Evolutionary conservation across 1,139 yeast genomes (phyloP).

Genomic region (Hyphopichia pseudoburtonii): DNA sequence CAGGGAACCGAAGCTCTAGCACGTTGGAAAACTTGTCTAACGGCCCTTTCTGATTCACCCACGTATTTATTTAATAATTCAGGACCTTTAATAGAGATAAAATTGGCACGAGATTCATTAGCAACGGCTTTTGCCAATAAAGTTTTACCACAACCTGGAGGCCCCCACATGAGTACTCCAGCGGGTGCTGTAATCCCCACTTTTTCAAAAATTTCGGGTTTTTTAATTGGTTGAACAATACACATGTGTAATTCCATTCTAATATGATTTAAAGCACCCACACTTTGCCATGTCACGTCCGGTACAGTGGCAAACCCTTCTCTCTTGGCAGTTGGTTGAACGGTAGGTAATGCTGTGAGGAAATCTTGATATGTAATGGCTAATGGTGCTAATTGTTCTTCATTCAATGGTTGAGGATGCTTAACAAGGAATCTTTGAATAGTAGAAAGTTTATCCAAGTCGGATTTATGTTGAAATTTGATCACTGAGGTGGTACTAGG

Average conservation of each 20-base stretch:
- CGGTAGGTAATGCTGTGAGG: conserved; percentile 79
- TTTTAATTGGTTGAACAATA: conserved; percentile 91
- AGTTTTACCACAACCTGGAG: conserved; percentile 99
- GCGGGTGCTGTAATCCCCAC: conserved; percentile 98
- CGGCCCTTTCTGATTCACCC: conserved; percentile 95
- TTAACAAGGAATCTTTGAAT: conserved; percentile 69
- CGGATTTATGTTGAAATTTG: conserved; percentile 31
- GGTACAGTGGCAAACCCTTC: conserved; percentile 99
- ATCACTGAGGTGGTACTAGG: conserved; percentile 11
- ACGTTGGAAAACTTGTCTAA: conserved; percentile 89
- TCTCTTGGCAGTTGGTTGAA: conserved; percentile 96
- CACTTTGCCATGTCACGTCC: conserved; percentile 93
- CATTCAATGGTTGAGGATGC: conserved; percentile 79
- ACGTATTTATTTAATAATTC: conserved; percentile 91
- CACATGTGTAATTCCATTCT: conserved; percentile 95
- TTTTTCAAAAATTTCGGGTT: conserved; percentile 84
- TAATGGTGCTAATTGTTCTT: conserved; percentile 71
- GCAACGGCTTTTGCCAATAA: conserved; percentile 96
- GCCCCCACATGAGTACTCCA: conserved; percentile 98
- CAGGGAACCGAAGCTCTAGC: conserved; percentile 96
- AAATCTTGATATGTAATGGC: conserved; percentile 80
- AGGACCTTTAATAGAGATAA: conserved; percentile 93
- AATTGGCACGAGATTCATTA: conserved; percentile 92
- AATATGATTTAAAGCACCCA: conserved; percentile 81
- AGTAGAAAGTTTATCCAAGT: conserved; percentile 52